Percentiles rank a stretch among this genome's conserved stretches.
phyloP scores from a whole-genome alignment of 1,139 yeast genomes.

The Hanseniaspora sp. region DNA sequence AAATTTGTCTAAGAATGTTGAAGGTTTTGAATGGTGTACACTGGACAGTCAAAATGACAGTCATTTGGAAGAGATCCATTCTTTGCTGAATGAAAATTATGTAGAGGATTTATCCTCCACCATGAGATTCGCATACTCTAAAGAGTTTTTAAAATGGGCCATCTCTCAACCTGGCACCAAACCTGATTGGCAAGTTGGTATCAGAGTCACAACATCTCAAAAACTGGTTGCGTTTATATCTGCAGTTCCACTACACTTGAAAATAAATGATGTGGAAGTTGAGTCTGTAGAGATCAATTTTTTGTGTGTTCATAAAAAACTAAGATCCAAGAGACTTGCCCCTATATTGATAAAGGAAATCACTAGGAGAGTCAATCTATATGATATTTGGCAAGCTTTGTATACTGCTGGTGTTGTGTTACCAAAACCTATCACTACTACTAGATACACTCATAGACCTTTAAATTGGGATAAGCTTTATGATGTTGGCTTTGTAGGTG shows the following conservation, averaged over 20 bases:
- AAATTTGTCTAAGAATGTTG: slow-evolving; percentile 41
- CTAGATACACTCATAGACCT: slow-evolving; percentile 90
- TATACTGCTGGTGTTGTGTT: slow-evolving; percentile 86
- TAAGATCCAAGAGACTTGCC: slow-evolving; percentile 85
- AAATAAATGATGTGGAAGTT: slow-evolving; percentile 47
- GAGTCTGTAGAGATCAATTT: slow-evolving; percentile 84
- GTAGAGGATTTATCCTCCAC: slow-evolving; percentile 91
- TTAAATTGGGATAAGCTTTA: slow-evolving; percentile 80
- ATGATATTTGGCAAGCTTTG: slow-evolving; percentile 88
- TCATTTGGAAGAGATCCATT: slow-evolving; percentile 47
- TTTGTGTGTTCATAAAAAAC: slow-evolving; percentile 83
- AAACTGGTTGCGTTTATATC: slow-evolving; percentile 85
- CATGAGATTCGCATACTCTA: slow-evolving; percentile 80
- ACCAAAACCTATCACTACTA: slow-evolving; percentile 85
- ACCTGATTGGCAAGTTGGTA: slow-evolving; percentile 86
- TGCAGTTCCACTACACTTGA: slow-evolving; percentile 69
- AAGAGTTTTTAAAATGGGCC: slow-evolving; percentile 84
- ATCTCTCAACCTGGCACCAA: slow-evolving; percentile 89
- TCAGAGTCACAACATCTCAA: slow-evolving; percentile 63
- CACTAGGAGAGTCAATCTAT: slow-evolving; percentile 78
- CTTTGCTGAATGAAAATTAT: slow-evolving; percentile 73
- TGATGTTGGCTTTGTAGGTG: slow-evolving; percentile 77
- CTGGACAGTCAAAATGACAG: slow-evolving; percentile 49
- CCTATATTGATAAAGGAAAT: slow-evolving; percentile 90
- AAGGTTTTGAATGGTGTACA: slow-evolving; percentile 79